Evolutionary conservation across 2,329 filamentous ascomycete species (phyloP).

Genomic region (Coniella lustricola): DNA sequence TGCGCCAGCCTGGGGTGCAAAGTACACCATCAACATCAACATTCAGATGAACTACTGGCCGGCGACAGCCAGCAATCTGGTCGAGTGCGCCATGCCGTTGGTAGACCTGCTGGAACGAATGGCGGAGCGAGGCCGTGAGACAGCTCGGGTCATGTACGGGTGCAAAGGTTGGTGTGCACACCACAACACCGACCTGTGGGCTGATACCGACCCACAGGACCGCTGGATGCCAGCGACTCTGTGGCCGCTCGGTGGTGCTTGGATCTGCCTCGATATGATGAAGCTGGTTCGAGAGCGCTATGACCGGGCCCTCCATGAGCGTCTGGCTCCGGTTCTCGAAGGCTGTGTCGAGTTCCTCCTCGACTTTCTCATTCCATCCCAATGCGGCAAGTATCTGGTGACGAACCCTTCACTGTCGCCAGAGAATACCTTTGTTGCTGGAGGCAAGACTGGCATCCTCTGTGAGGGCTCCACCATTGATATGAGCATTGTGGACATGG

Average conservation of each 20-base stretch:
- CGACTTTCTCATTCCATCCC: constrained; percentile 21
- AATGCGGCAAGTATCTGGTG: constrained; percentile 21
- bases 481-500: constrained; percentile 32
- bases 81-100: constrained; percentile 30
- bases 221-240: constrained; percentile 25
- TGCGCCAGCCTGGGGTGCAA: constrained; percentile 37
- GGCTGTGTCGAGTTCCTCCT: constrained; percentile 26
- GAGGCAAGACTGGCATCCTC: constrained; percentile 32
- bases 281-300: constrained; percentile 23
- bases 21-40: constrained; percentile 46
- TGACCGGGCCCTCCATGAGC: constrained; percentile 20
- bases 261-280: constrained; percentile 24
- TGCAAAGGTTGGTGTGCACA: constrained; percentile 28
- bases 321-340: constrained; percentile 23
- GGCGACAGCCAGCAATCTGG: constrained; percentile 22
- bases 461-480: constrained; percentile 41
- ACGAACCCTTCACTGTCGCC: constrained; percentile 30
- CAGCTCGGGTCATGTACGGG: constrained; percentile 27
- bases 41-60: constrained; percentile 48
- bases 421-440: constrained; percentile 24
- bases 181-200: constrained; percentile 32
- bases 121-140: constrained; percentile 25
- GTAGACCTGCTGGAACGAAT: constrained; percentile 33
- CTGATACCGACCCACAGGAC: constrained; percentile 28
- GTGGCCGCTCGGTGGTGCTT: constrained; percentile 25